A percentile compares a stretch with the other conserved stretches of the same genome.
Evolutionary conservation across 1,284 basidiomycete species (phyloP).

Genomic region (Exsudoporus floridanus): DNA sequence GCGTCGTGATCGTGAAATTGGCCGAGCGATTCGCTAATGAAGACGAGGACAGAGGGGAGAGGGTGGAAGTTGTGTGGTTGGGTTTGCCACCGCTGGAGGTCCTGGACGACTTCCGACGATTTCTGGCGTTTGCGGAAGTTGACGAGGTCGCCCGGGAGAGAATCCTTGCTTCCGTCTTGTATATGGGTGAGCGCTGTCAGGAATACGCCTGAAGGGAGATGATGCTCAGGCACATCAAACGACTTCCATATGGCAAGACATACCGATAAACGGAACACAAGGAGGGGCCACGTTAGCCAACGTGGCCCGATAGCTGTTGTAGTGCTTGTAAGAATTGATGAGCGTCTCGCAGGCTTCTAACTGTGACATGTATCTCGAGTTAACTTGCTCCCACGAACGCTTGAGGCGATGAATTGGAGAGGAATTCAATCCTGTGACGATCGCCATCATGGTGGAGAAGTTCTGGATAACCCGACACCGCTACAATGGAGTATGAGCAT

Average conservation of each 20-base stretch:
- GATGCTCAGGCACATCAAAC: background rate
- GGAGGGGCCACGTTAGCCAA: slow-evolving; percentile 71
- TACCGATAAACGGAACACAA: slow-evolving; percentile 82
- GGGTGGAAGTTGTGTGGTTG: too few relatives aligned
- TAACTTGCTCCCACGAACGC: slow-evolving; percentile 75
- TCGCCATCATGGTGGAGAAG: slow-evolving; percentile 77
- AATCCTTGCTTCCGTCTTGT: slow-evolving; percentile 80
- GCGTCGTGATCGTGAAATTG: slow-evolving; percentile 45
- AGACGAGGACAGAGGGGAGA: slow-evolving; percentile 60
- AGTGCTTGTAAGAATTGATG: slow-evolving; percentile 74
- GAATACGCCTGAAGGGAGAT: slow-evolving; percentile 58
- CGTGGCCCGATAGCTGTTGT: slow-evolving; percentile 67
- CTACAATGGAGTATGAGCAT: slow-evolving; percentile 37
- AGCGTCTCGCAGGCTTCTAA: slow-evolving; percentile 53
- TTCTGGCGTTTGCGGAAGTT: slow-evolving; percentile 81
- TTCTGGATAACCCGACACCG: slow-evolving; percentile 72
- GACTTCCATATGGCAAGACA: slow-evolving; percentile 21
- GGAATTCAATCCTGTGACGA: slow-evolving; percentile 77
- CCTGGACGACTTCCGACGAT: slow-evolving; percentile 73
- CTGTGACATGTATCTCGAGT: slow-evolving; percentile 47
- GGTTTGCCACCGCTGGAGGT: slow-evolving; percentile 78
- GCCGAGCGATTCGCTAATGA: slow-evolving; percentile 55
- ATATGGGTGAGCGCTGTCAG: slow-evolving; percentile 80
- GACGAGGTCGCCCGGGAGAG: slow-evolving; percentile 61
- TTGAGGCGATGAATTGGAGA: slow-evolving; percentile 74